These are phyloP conservation scores for Coix lacrymajobi DNA, from an alignment of 176 grass and related monocot species.

Conservation along the genomic window DNA sequence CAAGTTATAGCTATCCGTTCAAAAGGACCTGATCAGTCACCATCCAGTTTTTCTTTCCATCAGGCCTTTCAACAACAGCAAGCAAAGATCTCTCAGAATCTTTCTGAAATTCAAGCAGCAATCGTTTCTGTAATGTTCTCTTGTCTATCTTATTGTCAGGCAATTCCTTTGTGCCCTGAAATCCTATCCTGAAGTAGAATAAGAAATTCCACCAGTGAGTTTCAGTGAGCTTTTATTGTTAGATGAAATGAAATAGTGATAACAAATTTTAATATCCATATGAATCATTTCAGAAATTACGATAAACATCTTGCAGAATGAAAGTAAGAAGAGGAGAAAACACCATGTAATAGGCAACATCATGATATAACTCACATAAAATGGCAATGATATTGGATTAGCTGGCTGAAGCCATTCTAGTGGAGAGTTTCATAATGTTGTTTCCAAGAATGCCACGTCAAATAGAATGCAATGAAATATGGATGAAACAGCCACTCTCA, in stretches of 20 bases:
- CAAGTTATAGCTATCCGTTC: constrained; percentile 8
- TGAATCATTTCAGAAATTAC: not conserved
- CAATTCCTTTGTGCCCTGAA: constrained; percentile 59
- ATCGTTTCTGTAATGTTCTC: constrained; percentile 58
- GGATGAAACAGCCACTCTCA: too few species aligned
- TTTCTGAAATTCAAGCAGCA: constrained; percentile 81
- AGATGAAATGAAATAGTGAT: not conserved
- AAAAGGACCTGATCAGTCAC: constrained; percentile 75
- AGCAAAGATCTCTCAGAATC: constrained; percentile 71
- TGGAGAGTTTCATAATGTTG: not conserved
- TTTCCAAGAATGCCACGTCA: not conserved
- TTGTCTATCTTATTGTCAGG: constrained; percentile 54
- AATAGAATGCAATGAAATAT: not conserved
- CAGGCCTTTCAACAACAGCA: constrained; percentile 65
- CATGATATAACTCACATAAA: not conserved
- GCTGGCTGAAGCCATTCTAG: not conserved
- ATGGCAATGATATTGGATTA: not conserved
- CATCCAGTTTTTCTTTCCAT: constrained; percentile 96
- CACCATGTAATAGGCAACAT: not conserved
- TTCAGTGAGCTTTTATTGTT: not conserved
- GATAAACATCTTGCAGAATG: not conserved
- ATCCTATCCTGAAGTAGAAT: constrained; percentile 54
- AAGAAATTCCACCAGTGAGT: constrained; percentile 12
- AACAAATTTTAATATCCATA: not conserved
- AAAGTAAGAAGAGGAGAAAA: not conserved